Evolutionary conservation across 1,284 basidiomycete species (phyloP).

Genomic region (Marasmius sp.): DNA sequence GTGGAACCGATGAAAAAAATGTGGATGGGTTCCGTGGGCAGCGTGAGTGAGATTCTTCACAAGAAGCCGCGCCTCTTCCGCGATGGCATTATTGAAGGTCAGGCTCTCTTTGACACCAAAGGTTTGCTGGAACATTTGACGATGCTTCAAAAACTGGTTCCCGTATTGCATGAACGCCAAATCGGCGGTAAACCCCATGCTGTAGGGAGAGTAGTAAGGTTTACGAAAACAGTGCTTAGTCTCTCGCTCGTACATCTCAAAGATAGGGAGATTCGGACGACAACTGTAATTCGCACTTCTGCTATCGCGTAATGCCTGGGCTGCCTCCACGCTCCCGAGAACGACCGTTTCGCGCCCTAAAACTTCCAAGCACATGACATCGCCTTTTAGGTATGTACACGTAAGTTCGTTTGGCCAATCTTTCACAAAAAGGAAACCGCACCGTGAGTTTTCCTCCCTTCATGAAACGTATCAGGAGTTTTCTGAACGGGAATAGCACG

Average conservation of each 20-base stretch:
- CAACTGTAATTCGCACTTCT: slow-evolving; percentile 14
- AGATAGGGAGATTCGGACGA: slow-evolving; percentile 9
- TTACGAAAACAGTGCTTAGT: background rate
- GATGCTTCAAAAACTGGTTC: slow-evolving; percentile 17
- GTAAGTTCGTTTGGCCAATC: background rate
- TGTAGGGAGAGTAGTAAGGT: background rate
- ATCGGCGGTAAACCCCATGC: slow-evolving; percentile 21
- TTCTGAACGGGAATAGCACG: slow-evolving; percentile 11
- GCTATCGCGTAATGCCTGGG: slow-evolving; percentile 13
- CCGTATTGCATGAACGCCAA: slow-evolving; percentile 20
- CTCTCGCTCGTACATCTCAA: slow-evolving; percentile 7
- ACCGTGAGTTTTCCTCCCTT: slow-evolving; percentile 20
- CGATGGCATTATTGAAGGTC: slow-evolving; percentile 15
- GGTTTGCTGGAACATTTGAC: slow-evolving; percentile 18
- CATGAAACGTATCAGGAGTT: slow-evolving; percentile 12
- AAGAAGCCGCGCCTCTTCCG: slow-evolving; percentile 15
- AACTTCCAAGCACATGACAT: slow-evolving; percentile 13
- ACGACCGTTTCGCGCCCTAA: slow-evolving; percentile 10
- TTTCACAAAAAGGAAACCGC: background rate
- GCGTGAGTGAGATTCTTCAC: slow-evolving; percentile 15
- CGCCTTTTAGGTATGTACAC: slow-evolving; percentile 10
- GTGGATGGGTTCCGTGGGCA: slow-evolving; percentile 6
- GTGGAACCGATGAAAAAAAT: slow-evolving; percentile 14
- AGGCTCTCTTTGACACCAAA: slow-evolving; percentile 13
- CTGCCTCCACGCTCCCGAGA: slow-evolving; percentile 9